Conservation (phyloP, 768 basidiomycete species). For the Lentinula boryana region DNA sequence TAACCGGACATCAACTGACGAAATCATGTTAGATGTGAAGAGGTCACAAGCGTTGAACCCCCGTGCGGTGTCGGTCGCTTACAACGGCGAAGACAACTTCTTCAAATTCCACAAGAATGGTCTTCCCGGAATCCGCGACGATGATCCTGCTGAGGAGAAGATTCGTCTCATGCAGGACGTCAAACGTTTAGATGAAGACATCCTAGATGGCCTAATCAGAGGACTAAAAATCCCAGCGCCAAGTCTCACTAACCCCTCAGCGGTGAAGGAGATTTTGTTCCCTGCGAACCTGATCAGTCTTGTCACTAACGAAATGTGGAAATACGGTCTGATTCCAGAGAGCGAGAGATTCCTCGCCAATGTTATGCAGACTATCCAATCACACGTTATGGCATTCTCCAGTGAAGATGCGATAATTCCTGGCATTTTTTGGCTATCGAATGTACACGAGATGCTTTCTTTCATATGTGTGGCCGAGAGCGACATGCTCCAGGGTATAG, state of each 20-base stretch:
- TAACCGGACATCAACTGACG: constrained; percentile 71
- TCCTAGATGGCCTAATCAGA: constrained; percentile 83
- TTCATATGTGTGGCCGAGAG: constrained; percentile 99
- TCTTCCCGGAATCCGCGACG: constrained; percentile 65
- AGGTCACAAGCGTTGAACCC: constrained; percentile 66
- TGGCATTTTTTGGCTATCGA: constrained; percentile 99
- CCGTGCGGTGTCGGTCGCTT: constrained; percentile 85
- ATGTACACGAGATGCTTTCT: constrained; percentile 98
- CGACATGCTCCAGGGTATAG: constrained; percentile 97
- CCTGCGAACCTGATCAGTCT: constrained; percentile 97
- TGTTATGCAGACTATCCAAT: constrained; percentile 97
- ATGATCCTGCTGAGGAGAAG: constrained; percentile 94
- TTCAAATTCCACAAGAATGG: constrained; percentile 63
- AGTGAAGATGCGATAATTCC: constrained; percentile 95
- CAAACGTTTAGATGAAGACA: constrained; percentile 88
- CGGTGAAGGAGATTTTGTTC: constrained; percentile 96
- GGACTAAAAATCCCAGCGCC: constrained; percentile 92
- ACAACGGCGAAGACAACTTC: constrained; percentile 73
- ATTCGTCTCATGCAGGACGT: constrained; percentile 88
- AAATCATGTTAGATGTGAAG: constrained; percentile 70
- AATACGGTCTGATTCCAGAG: constrained; percentile 93
- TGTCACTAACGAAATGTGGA: constrained; percentile 99
- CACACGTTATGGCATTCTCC: constrained; percentile 94
- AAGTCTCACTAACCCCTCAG: constrained; percentile 85
- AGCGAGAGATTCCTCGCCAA: constrained; percentile 98